phyloP scores from a whole-genome alignment of 768 basidiomycete genomes.

The Floccularia luteovirens region DNA sequence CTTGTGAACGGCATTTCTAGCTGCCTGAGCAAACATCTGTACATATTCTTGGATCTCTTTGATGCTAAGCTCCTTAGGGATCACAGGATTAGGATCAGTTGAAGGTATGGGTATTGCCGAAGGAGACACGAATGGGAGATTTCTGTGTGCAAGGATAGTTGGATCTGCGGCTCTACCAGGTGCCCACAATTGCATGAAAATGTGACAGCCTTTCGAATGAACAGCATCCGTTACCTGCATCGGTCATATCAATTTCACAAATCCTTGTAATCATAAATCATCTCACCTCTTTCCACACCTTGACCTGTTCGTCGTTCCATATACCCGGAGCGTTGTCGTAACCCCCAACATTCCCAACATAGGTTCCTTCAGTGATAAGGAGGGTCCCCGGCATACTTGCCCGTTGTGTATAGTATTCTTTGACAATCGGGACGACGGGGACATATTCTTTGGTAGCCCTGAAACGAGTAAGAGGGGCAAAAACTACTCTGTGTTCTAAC shows the following conservation, averaged over 20 bases:
- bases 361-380: constrained; percentile 45
- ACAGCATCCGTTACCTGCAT: constrained; percentile 3
- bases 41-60: constrained; percentile 44
- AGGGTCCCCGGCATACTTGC: constrained; percentile 37
- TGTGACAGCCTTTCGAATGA: constrained; percentile 26
- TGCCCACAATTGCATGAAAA: constrained; percentile 54
- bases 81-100: constrained; percentile 3
- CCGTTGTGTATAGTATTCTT: constrained; percentile 40
- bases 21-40: constrained; percentile 42
- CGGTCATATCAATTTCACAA: background rate
- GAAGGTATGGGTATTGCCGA: constrained; percentile 14
- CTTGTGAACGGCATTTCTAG: constrained; percentile 40
- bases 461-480: constrained; percentile 45
- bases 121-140: constrained; percentile 18
- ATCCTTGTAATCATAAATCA: background rate
- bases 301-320: constrained; percentile 45
- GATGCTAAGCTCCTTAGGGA: constrained; percentile 35
- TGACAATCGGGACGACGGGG: constrained; percentile 24
- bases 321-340: constrained; percentile 43
- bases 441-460: constrained; percentile 24
- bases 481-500: constrained; percentile 43
- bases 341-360: constrained; percentile 35
- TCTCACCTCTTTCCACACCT: constrained; percentile 32
- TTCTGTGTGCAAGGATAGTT: constrained; percentile 17
- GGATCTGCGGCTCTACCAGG: constrained; percentile 33